Percentiles rank a stretch among this genome's conserved stretches.
Conservation (phyloP, 1,139 yeast species). For the Sugiyamaella xylanicola region DNA sequence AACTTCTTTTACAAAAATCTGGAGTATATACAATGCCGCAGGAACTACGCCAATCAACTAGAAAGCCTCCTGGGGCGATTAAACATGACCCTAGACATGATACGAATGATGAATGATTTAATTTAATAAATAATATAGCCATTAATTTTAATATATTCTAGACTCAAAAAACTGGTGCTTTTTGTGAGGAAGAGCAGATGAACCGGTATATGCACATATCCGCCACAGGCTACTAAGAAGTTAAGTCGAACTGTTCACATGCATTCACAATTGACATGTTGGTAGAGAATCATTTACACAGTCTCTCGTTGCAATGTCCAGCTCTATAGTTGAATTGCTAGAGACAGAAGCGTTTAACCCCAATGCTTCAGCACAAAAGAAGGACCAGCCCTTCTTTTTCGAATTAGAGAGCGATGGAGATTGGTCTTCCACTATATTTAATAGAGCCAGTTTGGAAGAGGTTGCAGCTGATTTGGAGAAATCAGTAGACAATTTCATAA, state of each 20-base stretch:
- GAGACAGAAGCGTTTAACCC: neutral
- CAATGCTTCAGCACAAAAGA: neutral
- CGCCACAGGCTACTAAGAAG: neutral
- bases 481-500: slow-evolving; percentile 1
- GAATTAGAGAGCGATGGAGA: slow-evolving; percentile 3
- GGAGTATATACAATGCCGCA: slow-evolving; percentile 52
- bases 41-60: slow-evolving; percentile 47
- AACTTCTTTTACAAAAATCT: slow-evolving; percentile 53
- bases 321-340: neutral
- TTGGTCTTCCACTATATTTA: slow-evolving; percentile 1
- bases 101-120: slow-evolving; percentile 1
- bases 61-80: neutral
- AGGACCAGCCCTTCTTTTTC: neutral
- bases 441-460: neutral
- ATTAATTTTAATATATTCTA: no score
- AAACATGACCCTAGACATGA: neutral
- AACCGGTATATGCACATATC: neutral
- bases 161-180: neutral
- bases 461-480: neutral
- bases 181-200: neutral
- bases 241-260: no score
- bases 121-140: no score
- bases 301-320: neutral
- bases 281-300: no score
- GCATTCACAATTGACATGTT: no score